A percentile compares a stretch with the other conserved stretches of the same genome.
Evolutionary conservation across 371 early-diverging fungal species (phyloP).

Genomic region (Apophysomyces sp.): DNA sequence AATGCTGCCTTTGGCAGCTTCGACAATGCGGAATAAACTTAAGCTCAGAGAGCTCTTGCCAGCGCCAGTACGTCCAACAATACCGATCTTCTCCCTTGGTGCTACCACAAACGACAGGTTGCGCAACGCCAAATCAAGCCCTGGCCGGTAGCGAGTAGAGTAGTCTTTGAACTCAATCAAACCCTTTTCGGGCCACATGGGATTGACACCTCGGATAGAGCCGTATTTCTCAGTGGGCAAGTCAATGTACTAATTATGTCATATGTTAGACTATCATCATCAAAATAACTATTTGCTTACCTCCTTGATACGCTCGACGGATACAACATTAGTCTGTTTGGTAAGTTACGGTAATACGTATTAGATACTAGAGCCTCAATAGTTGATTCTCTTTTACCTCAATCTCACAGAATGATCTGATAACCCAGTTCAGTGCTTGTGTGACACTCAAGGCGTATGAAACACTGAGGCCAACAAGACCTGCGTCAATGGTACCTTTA

Average conservation of each 20-base stretch:
- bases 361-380: not conserved
- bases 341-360: not conserved
- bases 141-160: conserved; percentile 67
- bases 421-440: conserved; percentile 83
- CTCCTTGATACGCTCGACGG: conserved; percentile 87
- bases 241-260: conserved; percentile 61
- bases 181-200: conserved; percentile 62
- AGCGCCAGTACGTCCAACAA: conserved; percentile 91
- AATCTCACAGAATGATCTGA: conserved; percentile 59
- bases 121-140: conserved; percentile 66
- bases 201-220: conserved; percentile 40
- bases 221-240: conserved; percentile 79
- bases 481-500: conserved; percentile 54
- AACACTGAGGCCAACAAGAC: conserved; percentile 85
- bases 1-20: conserved; percentile 68
- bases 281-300: no score
- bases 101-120: conserved; percentile 65
- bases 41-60: conserved; percentile 91
- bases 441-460: conserved; percentile 86
- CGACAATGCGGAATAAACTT: conserved; percentile 89
- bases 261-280: no score
- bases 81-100: conserved; percentile 83
- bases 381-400: conserved; percentile 12
- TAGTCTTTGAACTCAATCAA: conserved; percentile 68
- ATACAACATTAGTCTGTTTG: conserved; percentile 69